A percentile compares a stretch with the other conserved stretches of the same genome.
These are phyloP conservation scores for Pseudocercospora fuligena DNA, from an alignment of 2,329 filamentous ascomycete genomes.

Conservation along the genomic window DNA sequence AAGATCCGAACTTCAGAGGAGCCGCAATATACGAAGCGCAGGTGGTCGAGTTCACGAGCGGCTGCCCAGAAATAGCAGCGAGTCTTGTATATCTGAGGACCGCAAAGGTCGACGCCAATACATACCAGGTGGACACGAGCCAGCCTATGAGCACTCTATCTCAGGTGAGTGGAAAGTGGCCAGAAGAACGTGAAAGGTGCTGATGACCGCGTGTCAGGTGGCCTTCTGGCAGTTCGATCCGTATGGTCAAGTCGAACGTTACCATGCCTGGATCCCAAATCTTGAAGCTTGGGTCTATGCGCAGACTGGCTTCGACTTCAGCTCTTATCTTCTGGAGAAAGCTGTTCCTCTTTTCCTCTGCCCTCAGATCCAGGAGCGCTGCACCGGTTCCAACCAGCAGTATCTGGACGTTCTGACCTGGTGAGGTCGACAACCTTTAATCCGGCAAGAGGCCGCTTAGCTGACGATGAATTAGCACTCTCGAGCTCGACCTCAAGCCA, in stretches of 20 bases:
- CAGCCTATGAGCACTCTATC: slow-evolving; percentile 21
- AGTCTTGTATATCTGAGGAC: slow-evolving; percentile 32
- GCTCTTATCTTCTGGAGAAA: slow-evolving; percentile 37
- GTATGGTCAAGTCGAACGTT: slow-evolving; percentile 48
- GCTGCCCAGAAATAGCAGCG: slow-evolving; percentile 29
- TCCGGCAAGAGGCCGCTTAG: no score
- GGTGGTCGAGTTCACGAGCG: slow-evolving; percentile 30
- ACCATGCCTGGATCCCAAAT: slow-evolving; percentile 52
- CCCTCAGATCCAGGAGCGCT: slow-evolving; percentile 42
- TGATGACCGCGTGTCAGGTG: slow-evolving; percentile 27
- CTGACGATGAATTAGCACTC: no score
- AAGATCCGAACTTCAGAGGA: slow-evolving; percentile 31
- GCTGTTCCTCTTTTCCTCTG: slow-evolving; percentile 45
- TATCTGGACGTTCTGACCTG: slow-evolving; percentile 43
- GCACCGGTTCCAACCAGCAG: slow-evolving; percentile 45
- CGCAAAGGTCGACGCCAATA: slow-evolving; percentile 18
- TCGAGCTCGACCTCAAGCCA: slow-evolving; percentile 39
- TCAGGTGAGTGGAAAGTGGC: slow-evolving; percentile 17
- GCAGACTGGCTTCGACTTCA: slow-evolving; percentile 33
- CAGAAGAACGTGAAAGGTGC: not conserved
- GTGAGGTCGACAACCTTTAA: no score
- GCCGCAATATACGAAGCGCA: slow-evolving; percentile 32
- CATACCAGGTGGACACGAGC: slow-evolving; percentile 17
- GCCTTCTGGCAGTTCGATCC: slow-evolving; percentile 56
- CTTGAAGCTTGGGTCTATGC: slow-evolving; percentile 45